Evolutionary conservation across 1,139 yeast genomes (phyloP), one percentile per base, ranked within the genome.

Genomic region (Pneumocystis canis): DNA sequence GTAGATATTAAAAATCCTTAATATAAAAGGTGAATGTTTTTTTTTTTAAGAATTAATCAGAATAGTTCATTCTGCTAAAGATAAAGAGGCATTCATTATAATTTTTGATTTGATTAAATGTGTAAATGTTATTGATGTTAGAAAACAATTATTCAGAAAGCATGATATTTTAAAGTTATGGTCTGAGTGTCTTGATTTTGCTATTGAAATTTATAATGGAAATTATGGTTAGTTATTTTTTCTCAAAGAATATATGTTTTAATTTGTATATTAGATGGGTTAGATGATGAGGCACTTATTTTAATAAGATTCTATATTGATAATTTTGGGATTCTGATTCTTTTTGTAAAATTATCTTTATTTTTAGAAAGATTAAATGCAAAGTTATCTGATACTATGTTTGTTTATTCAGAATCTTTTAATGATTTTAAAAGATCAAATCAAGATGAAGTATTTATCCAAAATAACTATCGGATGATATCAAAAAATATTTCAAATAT

Each of bases 121-220:
- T 41, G 68, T 68, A 0, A 68, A 71, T 30, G 66, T 74, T 1
- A 72, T 70, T 0, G 75, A 74, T 2, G 72, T 82, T 47, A 79
- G 77, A 65, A 74, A 71, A 25, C 31, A 1, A 67, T 71, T 5
- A 66, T 84, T 16, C 73, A 78, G 0, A 71, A 74, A 1, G 75
- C 6, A 69, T 83, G 25, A 72, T 76, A 5, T 75, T 77, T 14
- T 72, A 70, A 58, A 35, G 74, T 5, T 81, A 80, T 47, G 54
- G 54, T 47, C 0, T 73, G 25, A 53, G 16, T 61, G 82, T 39
- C 73, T 83, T 0, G 76, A 84, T 60, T 89, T 85, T 69, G 73
- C 89, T 66, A 87, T 95, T 0, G 95, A 89, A 60, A 83, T 84
- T 71, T 82, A 83, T 18, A 78, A 84, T 60, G 77, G 77, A 3